Conservation (phyloP, 352 stramenopile genomes). For the Aphanomyces stellatus region DNA sequence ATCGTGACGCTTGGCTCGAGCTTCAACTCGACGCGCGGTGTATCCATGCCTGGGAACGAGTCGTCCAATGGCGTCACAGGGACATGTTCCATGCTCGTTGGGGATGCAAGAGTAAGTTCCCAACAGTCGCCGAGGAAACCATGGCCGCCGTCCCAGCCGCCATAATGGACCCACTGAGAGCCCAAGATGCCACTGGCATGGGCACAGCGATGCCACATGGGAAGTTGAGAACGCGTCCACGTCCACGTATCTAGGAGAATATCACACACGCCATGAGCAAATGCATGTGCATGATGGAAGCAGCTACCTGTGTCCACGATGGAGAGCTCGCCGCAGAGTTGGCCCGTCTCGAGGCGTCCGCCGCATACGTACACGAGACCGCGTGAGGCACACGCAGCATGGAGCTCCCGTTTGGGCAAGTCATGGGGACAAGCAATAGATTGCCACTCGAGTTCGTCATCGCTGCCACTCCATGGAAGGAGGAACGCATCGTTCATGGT, state of each 20-base stretch:
- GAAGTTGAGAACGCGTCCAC: background rate
- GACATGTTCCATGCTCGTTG: background rate
- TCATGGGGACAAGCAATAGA: background rate
- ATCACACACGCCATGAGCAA: background rate
- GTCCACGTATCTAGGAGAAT: constrained; percentile 12
- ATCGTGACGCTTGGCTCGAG: background rate
- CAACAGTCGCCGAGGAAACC: constrained; percentile 14
- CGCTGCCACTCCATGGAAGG: constrained; percentile 18
- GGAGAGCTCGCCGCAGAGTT: background rate
- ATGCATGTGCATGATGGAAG: background rate
- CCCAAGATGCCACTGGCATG: background rate
- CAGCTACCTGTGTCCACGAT: background rate
- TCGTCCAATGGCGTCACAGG: background rate
- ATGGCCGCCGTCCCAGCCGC: constrained; percentile 18
- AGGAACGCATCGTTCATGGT: constrained; percentile 46
- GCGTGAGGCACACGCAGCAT: background rate
- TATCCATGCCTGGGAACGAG: background rate
- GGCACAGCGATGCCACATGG: background rate
- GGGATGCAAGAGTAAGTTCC: background rate
- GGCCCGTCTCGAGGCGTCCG: background rate
- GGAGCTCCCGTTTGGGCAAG: constrained; percentile 9
- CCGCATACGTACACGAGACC: constrained; percentile 5
- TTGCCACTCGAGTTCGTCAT: background rate
- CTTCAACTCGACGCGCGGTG: background rate
- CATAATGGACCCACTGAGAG: background rate